Conservation (phyloP, 345 rosid species). For the Eucalyptus tenuipes region DNA sequence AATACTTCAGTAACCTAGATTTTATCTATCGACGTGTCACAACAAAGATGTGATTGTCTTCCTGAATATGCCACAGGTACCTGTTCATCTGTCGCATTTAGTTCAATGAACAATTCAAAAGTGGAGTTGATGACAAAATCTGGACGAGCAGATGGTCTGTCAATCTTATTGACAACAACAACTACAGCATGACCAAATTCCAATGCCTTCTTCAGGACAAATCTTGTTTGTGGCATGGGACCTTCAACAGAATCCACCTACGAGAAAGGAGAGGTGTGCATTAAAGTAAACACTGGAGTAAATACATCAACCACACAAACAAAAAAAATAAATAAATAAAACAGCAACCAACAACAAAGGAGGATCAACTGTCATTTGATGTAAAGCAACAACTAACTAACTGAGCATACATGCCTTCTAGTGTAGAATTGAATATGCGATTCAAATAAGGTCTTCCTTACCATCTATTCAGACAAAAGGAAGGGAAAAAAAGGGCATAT, state of each 20-base stretch:
- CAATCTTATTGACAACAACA: constrained; percentile 94
- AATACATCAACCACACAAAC: not conserved
- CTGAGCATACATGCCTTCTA: not conserved
- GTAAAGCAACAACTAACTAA: not conserved
- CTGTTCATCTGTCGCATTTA: constrained; percentile 98
- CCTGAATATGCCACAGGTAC: constrained; percentile 13
- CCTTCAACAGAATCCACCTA: constrained; percentile 99
- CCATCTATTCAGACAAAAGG: not conserved
- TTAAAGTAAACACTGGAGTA: not conserved
- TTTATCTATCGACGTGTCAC: not conserved
- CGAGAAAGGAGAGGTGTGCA: not conserved
- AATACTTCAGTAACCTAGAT: not conserved
- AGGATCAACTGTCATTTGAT: not conserved
- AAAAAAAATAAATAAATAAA: not conserved
- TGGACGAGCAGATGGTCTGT: constrained; percentile 95
- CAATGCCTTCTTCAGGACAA: constrained; percentile 93
- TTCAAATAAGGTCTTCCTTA: not conserved
- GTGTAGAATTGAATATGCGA: not conserved
- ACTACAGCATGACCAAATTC: constrained; percentile 95
- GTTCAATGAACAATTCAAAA: constrained; percentile 91
- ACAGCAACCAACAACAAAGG: not conserved
- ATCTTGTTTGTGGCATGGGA: constrained; percentile 98
- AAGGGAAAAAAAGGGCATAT: not conserved
- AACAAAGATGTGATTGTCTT: not conserved
- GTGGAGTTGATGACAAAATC: constrained; percentile 88